Evolutionary conservation across 1,284 basidiomycete genomes (phyloP).

Genomic region (Cutaneotrichosporon daszewskae): DNA sequence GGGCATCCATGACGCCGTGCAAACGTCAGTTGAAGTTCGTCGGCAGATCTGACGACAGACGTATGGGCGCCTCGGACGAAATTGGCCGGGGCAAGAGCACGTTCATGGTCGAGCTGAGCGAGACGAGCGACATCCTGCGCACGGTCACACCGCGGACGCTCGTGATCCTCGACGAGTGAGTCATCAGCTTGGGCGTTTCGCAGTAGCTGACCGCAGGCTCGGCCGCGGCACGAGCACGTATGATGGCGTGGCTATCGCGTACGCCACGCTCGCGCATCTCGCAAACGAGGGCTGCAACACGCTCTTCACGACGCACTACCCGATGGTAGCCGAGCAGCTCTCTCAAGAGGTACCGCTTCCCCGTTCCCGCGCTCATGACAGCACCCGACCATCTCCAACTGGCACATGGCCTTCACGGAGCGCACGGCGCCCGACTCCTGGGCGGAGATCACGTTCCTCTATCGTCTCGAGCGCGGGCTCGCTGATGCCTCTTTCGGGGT

Average conservation of each 20-base stretch:
- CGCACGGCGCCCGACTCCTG: conserved; percentile 58
- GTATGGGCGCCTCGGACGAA: conserved; percentile 64
- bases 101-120: conserved; percentile 92
- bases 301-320: conserved; percentile 92
- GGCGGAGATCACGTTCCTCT: conserved; percentile 77
- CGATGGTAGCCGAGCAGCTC: conserved; percentile 52
- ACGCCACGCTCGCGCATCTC: conserved; percentile 70
- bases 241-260: conserved; percentile 47
- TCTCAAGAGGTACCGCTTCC: conserved; percentile 55
- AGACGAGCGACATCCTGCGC: conserved; percentile 83
- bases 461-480: conserved; percentile 64
- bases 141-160: conserved; percentile 65
- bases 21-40: conserved; percentile 54
- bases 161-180: conserved; percentile 69
- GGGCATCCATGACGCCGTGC: conserved; percentile 72
- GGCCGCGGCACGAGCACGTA: conserved; percentile 45
- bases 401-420: conserved; percentile 77
- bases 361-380: conserved; percentile 26
- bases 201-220: conserved; percentile 22
- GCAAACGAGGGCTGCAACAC: conserved; percentile 66
- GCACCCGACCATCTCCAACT: conserved; percentile 55
- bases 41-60: conserved; percentile 3
- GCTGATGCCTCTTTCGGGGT: conserved; percentile 80
- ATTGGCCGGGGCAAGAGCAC: conserved; percentile 77
- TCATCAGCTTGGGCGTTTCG: not conserved